Percentiles rank a stretch among this genome's conserved stretches.
These are phyloP conservation scores for Saccharomyces uvarum DNA, from an alignment of 1,139 yeast species.

Conservation along the genomic window DNA sequence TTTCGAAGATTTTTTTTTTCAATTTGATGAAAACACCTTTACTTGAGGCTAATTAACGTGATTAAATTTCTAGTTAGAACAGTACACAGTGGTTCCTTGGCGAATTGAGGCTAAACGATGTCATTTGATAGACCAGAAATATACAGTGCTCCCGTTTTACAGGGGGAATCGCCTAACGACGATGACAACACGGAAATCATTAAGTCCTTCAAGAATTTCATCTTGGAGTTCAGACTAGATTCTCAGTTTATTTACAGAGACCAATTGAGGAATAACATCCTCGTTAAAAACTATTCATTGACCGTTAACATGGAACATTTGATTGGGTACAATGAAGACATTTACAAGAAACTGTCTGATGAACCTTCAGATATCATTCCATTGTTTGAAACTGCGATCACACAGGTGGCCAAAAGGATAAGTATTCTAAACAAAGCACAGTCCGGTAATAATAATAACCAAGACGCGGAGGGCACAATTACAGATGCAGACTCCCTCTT, in stretches of 20 bases:
- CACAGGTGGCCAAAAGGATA: constrained; percentile 81
- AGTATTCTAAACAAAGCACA: constrained; percentile 44
- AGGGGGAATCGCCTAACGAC: constrained; percentile 56
- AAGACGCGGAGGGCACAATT: constrained; percentile 38
- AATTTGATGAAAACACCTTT: not conserved
- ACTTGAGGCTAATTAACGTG: not conserved
- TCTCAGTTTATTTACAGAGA: constrained; percentile 84
- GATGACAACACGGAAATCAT: constrained; percentile 70
- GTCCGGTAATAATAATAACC: constrained; percentile 14
- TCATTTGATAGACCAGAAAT: constrained; percentile 78
- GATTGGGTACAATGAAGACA: constrained; percentile 79
- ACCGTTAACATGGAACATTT: constrained; percentile 79
- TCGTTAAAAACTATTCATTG: constrained; percentile 66
- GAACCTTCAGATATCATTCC: constrained; percentile 90
- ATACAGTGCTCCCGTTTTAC: constrained; percentile 78
- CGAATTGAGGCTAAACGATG: constrained; percentile 11
- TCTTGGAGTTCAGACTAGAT: constrained; percentile 78
- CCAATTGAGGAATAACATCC: constrained; percentile 78
- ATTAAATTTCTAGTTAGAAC: not conserved
- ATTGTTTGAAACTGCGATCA: constrained; percentile 79
- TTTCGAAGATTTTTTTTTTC: not conserved
- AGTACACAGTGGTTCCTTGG: not conserved
- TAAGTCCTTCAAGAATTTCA: constrained; percentile 71
- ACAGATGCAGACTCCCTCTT: constrained; percentile 30
- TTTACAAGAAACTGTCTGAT: constrained; percentile 74